These are phyloP conservation scores for Salix koriyanagi DNA, from an alignment of 345 rosid species.

Conservation along the genomic window DNA sequence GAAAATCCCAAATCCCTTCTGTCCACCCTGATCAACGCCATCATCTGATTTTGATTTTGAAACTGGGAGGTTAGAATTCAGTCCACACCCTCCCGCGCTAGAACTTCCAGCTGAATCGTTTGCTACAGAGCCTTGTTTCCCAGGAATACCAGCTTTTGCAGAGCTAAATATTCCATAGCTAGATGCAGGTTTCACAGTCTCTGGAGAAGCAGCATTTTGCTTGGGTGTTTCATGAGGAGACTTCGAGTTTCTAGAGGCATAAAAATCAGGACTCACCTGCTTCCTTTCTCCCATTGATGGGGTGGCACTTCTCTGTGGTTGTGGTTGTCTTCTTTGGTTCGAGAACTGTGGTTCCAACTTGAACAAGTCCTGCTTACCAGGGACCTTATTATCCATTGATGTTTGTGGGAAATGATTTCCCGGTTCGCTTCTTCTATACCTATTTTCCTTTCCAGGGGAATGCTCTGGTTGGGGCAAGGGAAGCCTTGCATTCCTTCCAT, in stretches of 20 bases:
- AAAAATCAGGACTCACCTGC: conserved; percentile 14
- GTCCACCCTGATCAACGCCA: conserved; percentile 5
- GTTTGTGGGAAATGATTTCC: conserved; percentile 27
- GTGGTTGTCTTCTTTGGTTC: conserved; percentile 22
- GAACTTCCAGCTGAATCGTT: conserved; percentile 4
- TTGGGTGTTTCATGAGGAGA: conserved; percentile 24
- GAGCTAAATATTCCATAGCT: conserved; percentile 64
- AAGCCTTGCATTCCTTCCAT: background rate
- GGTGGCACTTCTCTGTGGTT: conserved; percentile 12
- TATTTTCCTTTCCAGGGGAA: conserved; percentile 30
- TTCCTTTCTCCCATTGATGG: conserved; percentile 16
- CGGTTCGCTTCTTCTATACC: conserved; percentile 46
- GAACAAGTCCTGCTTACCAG: conserved; percentile 13
- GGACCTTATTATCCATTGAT: conserved; percentile 15
- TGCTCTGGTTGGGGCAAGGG: conserved; percentile 7
- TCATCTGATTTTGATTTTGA: conserved; percentile 12
- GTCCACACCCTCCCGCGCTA: conserved; percentile 7
- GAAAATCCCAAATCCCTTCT: conserved; percentile 28
- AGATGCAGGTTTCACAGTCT: conserved; percentile 19
- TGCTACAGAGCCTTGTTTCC: conserved; percentile 16
- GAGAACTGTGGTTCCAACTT: conserved; percentile 29
- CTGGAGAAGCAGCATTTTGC: conserved; percentile 12
- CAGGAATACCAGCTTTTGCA: conserved; percentile 17
- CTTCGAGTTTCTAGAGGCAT: conserved; percentile 10
- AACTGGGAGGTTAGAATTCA: background rate